phyloP scores from a whole-genome alignment of 805 yeast species.

The Candida succiphila region DNA sequence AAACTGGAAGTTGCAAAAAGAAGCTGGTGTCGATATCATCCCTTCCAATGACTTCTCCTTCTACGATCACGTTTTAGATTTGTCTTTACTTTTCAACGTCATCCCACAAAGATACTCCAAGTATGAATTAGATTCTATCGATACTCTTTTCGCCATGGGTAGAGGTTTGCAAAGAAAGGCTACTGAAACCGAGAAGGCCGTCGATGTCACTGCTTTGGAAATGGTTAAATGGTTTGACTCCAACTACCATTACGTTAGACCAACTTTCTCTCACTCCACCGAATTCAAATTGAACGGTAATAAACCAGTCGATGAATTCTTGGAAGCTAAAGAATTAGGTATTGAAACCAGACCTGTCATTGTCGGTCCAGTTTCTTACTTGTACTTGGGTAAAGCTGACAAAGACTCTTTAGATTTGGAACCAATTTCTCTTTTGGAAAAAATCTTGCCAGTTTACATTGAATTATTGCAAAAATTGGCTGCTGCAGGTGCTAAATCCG shows the following conservation, averaged over 20 bases:
- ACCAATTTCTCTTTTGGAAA: constrained; percentile 82
- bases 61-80: constrained; percentile 95
- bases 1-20: constrained; percentile 98
- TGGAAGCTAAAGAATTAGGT: constrained; percentile 96
- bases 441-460: constrained; percentile 88
- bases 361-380: constrained; percentile 93
- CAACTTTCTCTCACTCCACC: constrained; percentile 93
- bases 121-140: constrained; percentile 80
- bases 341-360: constrained; percentile 96
- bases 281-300: constrained; percentile 92
- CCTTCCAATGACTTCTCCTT: constrained; percentile 97
- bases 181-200: constrained; percentile 76
- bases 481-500: constrained; percentile 90
- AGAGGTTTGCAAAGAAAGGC: constrained; percentile 99
- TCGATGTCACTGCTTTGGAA: constrained; percentile 97
- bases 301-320: constrained; percentile 95
- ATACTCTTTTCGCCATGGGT: constrained; percentile 97
- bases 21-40: constrained; percentile 93
- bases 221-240: constrained; percentile 99
- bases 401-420: constrained; percentile 93
- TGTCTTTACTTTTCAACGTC: constrained; percentile 86
- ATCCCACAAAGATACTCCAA: constrained; percentile 96
- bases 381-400: constrained; percentile 95
- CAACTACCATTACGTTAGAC: constrained; percentile 99
- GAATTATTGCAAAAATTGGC: constrained; percentile 80